These are phyloP conservation scores for Bothriochloa decipiens DNA, from an alignment of 176 grass and related monocot genomes.

Conservation along the genomic window DNA sequence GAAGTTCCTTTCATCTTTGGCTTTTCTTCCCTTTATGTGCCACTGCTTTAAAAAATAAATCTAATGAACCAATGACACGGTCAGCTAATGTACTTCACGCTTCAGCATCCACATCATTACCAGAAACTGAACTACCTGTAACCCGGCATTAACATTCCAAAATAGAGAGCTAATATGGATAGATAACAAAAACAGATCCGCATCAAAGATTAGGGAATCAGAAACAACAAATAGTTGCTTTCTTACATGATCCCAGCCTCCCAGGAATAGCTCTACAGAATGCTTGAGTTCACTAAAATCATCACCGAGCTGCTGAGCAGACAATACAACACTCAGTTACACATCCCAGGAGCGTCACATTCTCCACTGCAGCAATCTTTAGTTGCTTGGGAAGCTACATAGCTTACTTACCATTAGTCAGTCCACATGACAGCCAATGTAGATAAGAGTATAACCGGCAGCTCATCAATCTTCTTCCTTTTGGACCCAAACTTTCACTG, in stretches of 20 bases:
- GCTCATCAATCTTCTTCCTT: constrained; percentile 56
- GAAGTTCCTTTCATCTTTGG: background rate
- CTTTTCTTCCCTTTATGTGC: background rate
- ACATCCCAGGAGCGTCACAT: constrained; percentile 41
- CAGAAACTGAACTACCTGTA: background rate
- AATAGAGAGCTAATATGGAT: background rate
- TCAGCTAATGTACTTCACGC: background rate
- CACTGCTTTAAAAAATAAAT: background rate
- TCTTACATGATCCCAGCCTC: constrained; percentile 43
- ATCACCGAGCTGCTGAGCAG: constrained; percentile 30
- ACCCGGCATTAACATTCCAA: background rate
- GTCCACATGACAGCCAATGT: constrained; percentile 24
- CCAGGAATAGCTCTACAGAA: constrained; percentile 33
- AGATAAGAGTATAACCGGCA: constrained; percentile 17
- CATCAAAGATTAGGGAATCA: background rate
- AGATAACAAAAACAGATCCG: background rate
- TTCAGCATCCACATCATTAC: background rate
- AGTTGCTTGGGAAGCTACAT: constrained; percentile 44
- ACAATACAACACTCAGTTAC: constrained; percentile 42
- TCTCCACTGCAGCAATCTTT: constrained; percentile 49
- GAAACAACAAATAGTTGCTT: background rate
- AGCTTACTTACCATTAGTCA: constrained; percentile 46
- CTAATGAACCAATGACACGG: background rate
- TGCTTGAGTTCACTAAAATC: constrained; percentile 18
- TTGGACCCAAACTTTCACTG: constrained; percentile 89